Evolutionary conservation across 192 early-diverging fungal genomes (phyloP).

Genomic region (Coemansia sp.): DNA sequence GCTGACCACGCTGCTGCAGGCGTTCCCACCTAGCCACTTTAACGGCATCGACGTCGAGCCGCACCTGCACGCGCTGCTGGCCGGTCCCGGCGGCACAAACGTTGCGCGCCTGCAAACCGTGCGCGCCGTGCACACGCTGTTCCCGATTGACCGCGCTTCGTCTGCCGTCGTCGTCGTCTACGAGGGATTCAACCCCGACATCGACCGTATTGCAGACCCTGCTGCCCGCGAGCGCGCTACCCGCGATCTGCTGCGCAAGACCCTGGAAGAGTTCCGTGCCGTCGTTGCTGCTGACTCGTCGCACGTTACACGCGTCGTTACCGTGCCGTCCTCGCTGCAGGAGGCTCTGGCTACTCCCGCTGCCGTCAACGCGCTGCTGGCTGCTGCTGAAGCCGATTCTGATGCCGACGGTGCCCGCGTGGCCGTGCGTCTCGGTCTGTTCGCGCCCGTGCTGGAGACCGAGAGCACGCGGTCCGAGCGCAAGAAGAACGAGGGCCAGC

Average conservation of each 20-base stretch:
- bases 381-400: constrained; percentile 59
- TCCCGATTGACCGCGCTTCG: constrained; percentile 63
- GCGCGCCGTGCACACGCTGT: constrained; percentile 73
- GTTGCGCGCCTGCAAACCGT: constrained; percentile 64
- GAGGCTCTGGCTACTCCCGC: constrained; percentile 67
- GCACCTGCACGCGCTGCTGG: constrained; percentile 70
- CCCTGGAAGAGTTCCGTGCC: constrained; percentile 69
- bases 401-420: constrained; percentile 40
- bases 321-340: constrained; percentile 77
- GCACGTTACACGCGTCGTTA: constrained; percentile 59
- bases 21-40: constrained; percentile 61
- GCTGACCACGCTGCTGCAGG: constrained; percentile 57
- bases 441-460: constrained; percentile 28
- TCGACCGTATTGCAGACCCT: constrained; percentile 48
- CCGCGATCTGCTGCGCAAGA: constrained; percentile 48
- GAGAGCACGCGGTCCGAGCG: constrained; percentile 55
- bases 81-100: constrained; percentile 63
- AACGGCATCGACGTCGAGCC: constrained; percentile 73
- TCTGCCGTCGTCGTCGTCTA: constrained; percentile 79
- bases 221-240: constrained; percentile 60
- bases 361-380: constrained; percentile 71
- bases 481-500: constrained; percentile 39
- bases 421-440: constrained; percentile 69
- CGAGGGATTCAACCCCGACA: constrained; percentile 60
- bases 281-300: constrained; percentile 65